Conservation (phyloP, 345 rosid species). For the Rhodamnia argentea region DNA sequence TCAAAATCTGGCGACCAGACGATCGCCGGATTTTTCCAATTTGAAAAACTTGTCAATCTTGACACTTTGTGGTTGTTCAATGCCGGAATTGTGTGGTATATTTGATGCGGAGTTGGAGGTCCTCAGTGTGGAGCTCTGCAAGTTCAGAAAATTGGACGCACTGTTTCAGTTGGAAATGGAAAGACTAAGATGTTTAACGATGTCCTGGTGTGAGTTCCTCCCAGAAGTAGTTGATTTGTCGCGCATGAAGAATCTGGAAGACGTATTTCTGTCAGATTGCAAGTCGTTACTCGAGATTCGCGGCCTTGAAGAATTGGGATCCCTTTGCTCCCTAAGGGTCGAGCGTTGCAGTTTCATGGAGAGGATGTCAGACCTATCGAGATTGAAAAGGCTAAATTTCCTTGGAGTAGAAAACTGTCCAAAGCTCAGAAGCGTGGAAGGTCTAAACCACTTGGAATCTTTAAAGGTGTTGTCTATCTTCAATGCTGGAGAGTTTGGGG, state of each 20-base stretch:
- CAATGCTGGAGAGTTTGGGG: background rate
- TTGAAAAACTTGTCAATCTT: background rate
- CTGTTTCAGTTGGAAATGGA: background rate
- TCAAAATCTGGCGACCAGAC: background rate
- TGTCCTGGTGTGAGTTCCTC: rapidly evolving
- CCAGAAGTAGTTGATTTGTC: background rate
- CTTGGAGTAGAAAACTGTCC: too few relatives aligned
- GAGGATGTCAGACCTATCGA: background rate
- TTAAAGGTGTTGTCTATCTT: too few relatives aligned
- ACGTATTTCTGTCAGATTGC: rapidly evolving
- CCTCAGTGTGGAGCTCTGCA: rapidly evolving
- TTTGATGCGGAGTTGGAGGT: background rate
- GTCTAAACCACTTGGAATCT: background rate
- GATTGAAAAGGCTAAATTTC: too few relatives aligned
- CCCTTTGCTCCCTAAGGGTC: background rate
- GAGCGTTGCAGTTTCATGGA: background rate
- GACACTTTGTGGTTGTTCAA: background rate
- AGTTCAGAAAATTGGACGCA: rapidly evolving
- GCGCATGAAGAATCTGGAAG: background rate
- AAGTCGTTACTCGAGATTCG: background rate
- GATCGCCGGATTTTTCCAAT: background rate
- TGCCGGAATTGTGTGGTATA: background rate
- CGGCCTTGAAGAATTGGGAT: background rate
- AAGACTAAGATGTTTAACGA: background rate
- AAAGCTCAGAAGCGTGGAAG: background rate